Evolutionary conservation across 2,329 filamentous ascomycete species (phyloP), one percentile per base, ranked within the genome.

Genomic region (Dothideomycetidae sp.): DNA sequence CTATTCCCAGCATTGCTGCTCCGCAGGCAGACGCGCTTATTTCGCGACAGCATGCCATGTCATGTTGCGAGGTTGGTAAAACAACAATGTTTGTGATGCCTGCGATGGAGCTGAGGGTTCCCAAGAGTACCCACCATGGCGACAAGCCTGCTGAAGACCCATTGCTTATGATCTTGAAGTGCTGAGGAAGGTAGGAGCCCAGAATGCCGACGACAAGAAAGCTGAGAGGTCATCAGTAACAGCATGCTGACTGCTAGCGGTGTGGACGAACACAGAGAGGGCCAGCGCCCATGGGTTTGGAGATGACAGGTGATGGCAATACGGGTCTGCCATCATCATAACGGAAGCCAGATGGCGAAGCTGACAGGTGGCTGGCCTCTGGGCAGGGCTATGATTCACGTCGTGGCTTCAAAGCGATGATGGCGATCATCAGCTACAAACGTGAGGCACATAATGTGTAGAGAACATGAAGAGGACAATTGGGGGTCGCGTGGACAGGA

Each of bases 111-210:
- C 84, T 92, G 1, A 88, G 88, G 16, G 81, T 83, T 42, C 90
- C 90, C n/a, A 98, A 74, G 2, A 96, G 72, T 46, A 98, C 77
- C 54, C 93, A 98, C 59, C 88, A 90, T 5, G 90, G 88, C 18
- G 86, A 94, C 44, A 98, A 86, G 44, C 90, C 90, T 57, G 93
- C 88, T 14, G 88, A 92, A 10, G 83, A 90, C 43, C 78, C 74
- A 39, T 85, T 75, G 29, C 72, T 67, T 48, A 93, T 82, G 60
- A 98, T 96, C 52, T 90, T 84, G 57, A 80, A 73, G 60, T 96
- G 88, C 56, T 98, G 90, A 1, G 90, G 90, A 2, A 96, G 70
- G 62, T 98, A 98, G 21, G 88, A 96, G 41, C 93, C 63, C 44
- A 94, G 67, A 50, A 96, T 86, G 40, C 88, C 88, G 49, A 93